Base-by-base conservation (phyloP, 2,329 filamentous ascomycete genomes). In the Cryphonectria parasitica region DNA sequence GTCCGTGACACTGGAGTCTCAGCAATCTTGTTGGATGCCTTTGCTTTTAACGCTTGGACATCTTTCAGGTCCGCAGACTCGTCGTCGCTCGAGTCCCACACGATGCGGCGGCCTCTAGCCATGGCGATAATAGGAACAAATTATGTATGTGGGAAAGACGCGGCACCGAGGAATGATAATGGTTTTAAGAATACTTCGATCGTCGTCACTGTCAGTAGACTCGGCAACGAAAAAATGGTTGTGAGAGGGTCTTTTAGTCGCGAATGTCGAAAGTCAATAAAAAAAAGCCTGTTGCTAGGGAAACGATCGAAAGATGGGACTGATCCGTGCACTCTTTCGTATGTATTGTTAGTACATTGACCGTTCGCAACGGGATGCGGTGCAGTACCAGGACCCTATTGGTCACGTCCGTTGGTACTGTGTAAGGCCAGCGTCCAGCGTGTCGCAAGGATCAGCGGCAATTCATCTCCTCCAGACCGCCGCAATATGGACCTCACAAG, bases 11-110 rank as follows among this genome's bases (percentile, higher is more conserved):
- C 28, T 25, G 66, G 66, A n/a, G 28, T 63, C 5, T 11, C 43
- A 19, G 28, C 19, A 28, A 43, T 22, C 43, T 54, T 61, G 41
- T 45, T 64, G 45, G 19, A 28, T 17, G 60, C 39, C 22, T 64
- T 43, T 7, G 17, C 54, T n/a, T 41, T 64, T 45, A 54, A 54
- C 31, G 49, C 36, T 25, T 41, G 56, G 8, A 83, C 71, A 2
- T 78, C 76, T 54, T 80, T 77, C 34, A 83, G 70, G 45, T 82
- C 81, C 1, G 83, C 82, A 36, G 84, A 79, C 45, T 84, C 83
- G 58, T 85, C 82, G 28, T 83, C 45, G 58, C 58, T 68, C 3
- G 66, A 68, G 25, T 79, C 76, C 41, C 75, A 54, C 43, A 74
- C 70, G 69, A 75, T 72, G 41, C 69, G 71, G 22, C 71, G 67